These are phyloP conservation scores for Penicillium corylophilum DNA, from an alignment of 2,329 filamentous ascomycete species.

Conservation along the genomic window DNA sequence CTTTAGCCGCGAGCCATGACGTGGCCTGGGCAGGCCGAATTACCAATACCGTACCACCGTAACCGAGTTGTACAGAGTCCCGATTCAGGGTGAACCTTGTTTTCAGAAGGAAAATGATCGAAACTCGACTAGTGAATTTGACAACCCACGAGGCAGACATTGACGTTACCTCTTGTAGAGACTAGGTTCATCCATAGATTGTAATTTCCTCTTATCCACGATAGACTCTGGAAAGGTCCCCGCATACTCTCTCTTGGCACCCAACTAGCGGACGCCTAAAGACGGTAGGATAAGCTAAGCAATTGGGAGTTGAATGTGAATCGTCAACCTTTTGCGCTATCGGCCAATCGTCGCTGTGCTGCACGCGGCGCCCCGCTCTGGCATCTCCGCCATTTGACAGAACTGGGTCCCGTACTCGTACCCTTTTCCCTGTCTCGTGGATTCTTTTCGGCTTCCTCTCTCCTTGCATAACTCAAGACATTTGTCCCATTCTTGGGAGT, in stretches of 20 bases:
- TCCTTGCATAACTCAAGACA: conserved; percentile 5
- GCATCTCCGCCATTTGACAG: not conserved
- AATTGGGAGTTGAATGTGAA: not conserved
- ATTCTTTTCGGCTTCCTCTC: conserved; percentile 2
- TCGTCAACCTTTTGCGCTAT: not conserved
- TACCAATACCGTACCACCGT: conserved; percentile 11
- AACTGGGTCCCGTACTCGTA: conserved; percentile 7
- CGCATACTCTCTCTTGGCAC: not conserved
- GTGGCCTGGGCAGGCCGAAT: conserved; percentile 9
- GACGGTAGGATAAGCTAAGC: conserved; percentile 2
- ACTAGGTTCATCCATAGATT: not conserved
- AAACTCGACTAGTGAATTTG: not conserved
- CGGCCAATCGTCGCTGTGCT: not conserved
- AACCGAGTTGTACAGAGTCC: not conserved
- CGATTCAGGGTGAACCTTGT: not conserved
- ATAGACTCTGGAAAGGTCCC: not conserved
- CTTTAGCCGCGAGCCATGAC: conserved; percentile 10
- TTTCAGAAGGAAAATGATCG: not conserved
- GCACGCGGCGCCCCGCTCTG: not conserved
- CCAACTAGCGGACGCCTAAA: not conserved
- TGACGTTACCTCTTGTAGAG: not conserved
- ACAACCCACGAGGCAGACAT: not conserved
- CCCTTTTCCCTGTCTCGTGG: not conserved
- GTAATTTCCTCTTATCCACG: not conserved
- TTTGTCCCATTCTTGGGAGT: conserved; percentile 7